These are phyloP conservation scores for Raddia guianensis DNA, from an alignment of 176 grass and related monocot genomes.

Conservation along the genomic window DNA sequence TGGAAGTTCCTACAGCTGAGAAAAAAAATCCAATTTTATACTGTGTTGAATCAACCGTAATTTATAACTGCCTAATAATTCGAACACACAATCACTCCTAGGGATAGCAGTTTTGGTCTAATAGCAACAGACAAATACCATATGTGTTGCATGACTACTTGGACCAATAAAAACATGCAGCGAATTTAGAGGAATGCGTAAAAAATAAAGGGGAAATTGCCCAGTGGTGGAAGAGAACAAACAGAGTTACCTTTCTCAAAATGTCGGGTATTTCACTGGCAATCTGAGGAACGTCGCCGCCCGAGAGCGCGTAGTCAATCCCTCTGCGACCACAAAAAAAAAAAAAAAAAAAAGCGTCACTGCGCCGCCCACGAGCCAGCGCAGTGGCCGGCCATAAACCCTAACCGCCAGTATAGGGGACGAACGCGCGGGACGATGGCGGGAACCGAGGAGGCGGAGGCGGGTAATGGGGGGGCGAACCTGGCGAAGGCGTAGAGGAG, in stretches of 20 bases:
- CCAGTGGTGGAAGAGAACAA: not conserved
- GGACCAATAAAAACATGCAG: not conserved
- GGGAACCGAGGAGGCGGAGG: constrained; percentile 4
- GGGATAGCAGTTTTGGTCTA: not conserved
- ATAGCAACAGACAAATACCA: constrained; percentile 6
- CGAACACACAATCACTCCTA: not conserved
- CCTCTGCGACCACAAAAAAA: constrained; percentile 55
- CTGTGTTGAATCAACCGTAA: not conserved
- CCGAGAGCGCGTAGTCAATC: constrained; percentile 85
- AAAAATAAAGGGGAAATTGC: not conserved
- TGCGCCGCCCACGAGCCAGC: not conserved
- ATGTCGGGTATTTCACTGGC: constrained; percentile 57
- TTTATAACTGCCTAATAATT: not conserved
- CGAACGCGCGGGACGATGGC: not conserved
- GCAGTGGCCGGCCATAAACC: constrained; percentile 21
- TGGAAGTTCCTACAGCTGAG: not conserved
- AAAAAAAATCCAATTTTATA: not conserved
- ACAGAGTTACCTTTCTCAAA: constrained; percentile 63
- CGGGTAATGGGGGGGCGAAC: not conserved
- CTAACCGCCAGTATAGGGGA: constrained; percentile 14
- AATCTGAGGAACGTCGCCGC: constrained; percentile 59
- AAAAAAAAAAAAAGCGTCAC: constrained; percentile 4
- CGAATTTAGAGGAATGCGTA: not conserved
- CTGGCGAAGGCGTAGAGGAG: constrained; percentile 50
- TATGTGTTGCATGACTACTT: not conserved